Conservation (phyloP, 2,329 filamentous ascomycete species). For the Magnaporthiopsis poae region DNA sequence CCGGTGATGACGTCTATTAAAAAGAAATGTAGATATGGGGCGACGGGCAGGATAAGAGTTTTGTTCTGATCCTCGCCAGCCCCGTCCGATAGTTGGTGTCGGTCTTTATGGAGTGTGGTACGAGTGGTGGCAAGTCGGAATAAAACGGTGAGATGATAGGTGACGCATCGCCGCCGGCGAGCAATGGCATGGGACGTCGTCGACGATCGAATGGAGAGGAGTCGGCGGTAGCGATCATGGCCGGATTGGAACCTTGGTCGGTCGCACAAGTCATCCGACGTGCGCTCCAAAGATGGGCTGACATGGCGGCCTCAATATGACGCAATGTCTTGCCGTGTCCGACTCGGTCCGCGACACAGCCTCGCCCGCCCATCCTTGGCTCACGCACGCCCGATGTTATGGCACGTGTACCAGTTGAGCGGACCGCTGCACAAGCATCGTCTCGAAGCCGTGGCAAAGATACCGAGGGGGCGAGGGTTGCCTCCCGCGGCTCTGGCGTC, state of each 20-base stretch:
- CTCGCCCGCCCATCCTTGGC: neutral
- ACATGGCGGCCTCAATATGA: neutral
- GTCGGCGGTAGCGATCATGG: neutral
- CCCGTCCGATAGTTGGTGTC: neutral
- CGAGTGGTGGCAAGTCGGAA: neutral
- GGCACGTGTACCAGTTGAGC: neutral
- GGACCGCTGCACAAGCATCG: neutral
- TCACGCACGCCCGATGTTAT: neutral
- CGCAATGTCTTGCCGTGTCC: constrained; percentile 1
- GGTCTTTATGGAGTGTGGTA: neutral
- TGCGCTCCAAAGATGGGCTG: neutral
- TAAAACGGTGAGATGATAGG: neutral
- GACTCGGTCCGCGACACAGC: constrained; percentile 1
- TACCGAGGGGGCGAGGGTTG: neutral
- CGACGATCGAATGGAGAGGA: neutral
- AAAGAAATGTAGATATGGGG: neutral
- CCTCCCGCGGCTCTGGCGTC: constrained; percentile 14
- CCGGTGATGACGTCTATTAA: neutral
- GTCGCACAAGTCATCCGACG: neutral
- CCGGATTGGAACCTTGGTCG: neutral
- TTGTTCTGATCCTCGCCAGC: neutral
- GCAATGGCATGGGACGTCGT: neutral
- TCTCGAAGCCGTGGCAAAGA: neutral
- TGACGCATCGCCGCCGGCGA: neutral
- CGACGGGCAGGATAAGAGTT: neutral